phyloP scores from a whole-genome alignment of 2,329 filamentous ascomycete genomes.

The Bisporella sp. region DNA sequence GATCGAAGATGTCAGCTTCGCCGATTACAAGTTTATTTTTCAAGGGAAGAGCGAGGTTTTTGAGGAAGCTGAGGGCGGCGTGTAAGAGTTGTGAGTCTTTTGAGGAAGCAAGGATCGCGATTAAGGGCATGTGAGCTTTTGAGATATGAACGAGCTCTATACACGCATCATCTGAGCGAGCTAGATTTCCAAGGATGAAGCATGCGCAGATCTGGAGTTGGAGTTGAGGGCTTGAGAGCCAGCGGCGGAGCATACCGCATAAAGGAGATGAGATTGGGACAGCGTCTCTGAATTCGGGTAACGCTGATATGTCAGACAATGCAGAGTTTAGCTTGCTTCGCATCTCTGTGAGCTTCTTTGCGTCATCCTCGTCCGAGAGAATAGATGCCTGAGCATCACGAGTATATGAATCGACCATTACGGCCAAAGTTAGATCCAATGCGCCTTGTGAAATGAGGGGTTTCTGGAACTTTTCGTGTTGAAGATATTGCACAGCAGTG shows the following conservation, averaged over 20 bases:
- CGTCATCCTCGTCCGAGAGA: slow-evolving; percentile 32
- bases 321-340: slow-evolving; percentile 43
- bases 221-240: slow-evolving; percentile 35
- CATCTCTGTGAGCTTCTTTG: slow-evolving; percentile 43
- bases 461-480: slow-evolving; percentile 44
- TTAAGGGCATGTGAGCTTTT: slow-evolving; percentile 38
- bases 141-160: slow-evolving; percentile 40
- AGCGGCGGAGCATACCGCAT: slow-evolving; percentile 36
- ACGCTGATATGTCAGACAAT: slow-evolving; percentile 44
- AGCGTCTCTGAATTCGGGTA: slow-evolving; percentile 37
- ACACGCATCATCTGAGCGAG: slow-evolving; percentile 49
- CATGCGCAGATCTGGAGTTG: slow-evolving; percentile 51
- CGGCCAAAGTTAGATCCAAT: slow-evolving; percentile 37
- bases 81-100: slow-evolving; percentile 47
- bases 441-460: slow-evolving; percentile 33
- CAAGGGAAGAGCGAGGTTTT: slow-evolving; percentile 54
- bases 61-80: slow-evolving; percentile 51
- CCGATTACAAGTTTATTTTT: slow-evolving; percentile 47
- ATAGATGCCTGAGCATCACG: slow-evolving; percentile 26
- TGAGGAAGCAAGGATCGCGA: slow-evolving; percentile 36
- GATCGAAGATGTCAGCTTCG: slow-evolving; percentile 36
- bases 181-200: slow-evolving; percentile 54
- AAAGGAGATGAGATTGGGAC: slow-evolving; percentile 38
- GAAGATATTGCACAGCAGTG: slow-evolving; percentile 48
- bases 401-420: slow-evolving; percentile 42